Percentiles rank a stretch among this genome's conserved stretches.
These are phyloP conservation scores for Didymella keratinophila DNA, from an alignment of 2,329 filamentous ascomycete genomes.

Conservation along the genomic window DNA sequence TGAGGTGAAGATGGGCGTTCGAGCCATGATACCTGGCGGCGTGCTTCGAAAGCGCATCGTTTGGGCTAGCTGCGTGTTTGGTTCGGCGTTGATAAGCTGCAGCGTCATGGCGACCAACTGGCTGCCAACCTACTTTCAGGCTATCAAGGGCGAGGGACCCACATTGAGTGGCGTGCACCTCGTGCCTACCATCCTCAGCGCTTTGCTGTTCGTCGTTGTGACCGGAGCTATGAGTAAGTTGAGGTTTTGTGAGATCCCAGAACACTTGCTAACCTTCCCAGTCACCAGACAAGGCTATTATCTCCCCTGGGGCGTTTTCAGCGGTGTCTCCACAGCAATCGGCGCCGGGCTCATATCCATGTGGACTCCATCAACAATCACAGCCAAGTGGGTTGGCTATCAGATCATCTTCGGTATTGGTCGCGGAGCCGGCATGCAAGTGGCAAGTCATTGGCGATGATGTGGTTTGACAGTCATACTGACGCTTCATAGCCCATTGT, in stretches of 20 bases:
- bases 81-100: constrained; percentile 19
- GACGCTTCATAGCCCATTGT: constrained; percentile 31
- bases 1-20: constrained; percentile 47
- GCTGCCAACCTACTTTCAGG: constrained; percentile 54
- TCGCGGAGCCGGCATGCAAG: constrained; percentile 37
- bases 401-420: constrained; percentile 39
- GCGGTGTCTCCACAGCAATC: constrained; percentile 46
- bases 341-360: constrained; percentile 54
- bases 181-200: constrained; percentile 47
- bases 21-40: constrained; percentile 50
- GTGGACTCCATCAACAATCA: constrained; percentile 43
- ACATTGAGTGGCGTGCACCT: constrained; percentile 52
- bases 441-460: constrained; percentile 19
- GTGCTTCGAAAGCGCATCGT: constrained; percentile 46
- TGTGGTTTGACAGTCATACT: background rate
- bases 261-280: constrained; percentile 15
- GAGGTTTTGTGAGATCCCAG: background rate
- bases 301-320: constrained; percentile 40
- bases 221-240: constrained; percentile 31
- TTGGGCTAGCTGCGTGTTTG: constrained; percentile 35
- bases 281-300: constrained; percentile 38
- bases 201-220: constrained; percentile 30
- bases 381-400: constrained; percentile 41
- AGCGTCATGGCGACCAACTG: constrained; percentile 29
- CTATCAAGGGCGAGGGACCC: constrained; percentile 47